A percentile compares a stretch with the other conserved stretches of the same genome.
These are phyloP conservation scores for Singerocomus inundabilis DNA, from an alignment of 1,284 basidiomycete genomes.

Conservation along the genomic window DNA sequence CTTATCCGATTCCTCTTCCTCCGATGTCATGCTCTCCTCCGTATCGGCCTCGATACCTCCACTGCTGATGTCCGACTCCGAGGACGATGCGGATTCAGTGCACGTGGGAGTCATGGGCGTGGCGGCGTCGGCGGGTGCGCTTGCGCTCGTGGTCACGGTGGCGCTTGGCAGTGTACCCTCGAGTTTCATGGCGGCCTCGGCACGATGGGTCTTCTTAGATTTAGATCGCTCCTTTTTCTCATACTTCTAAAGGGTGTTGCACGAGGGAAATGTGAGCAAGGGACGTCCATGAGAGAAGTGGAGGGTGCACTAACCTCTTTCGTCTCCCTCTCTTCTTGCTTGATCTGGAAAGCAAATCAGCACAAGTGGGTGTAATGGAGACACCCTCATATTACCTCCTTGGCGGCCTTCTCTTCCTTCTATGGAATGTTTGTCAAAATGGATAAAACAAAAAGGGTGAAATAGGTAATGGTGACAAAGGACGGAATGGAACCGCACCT, in stretches of 20 bases:
- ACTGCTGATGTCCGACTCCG: conserved; percentile 56
- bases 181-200: conserved; percentile 37
- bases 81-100: conserved; percentile 39
- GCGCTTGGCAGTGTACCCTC: conserved; percentile 25
- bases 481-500: conserved; percentile 36
- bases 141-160: conserved; percentile 21
- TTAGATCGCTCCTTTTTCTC: conserved; percentile 60
- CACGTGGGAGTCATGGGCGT: conserved; percentile 27
- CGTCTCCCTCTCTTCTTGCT: conserved; percentile 51
- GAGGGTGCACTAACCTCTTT: conserved; percentile 45
- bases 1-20: conserved; percentile 60
- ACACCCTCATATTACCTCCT: conserved; percentile 31
- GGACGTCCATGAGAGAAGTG: not conserved
- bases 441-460: conserved; percentile 1
- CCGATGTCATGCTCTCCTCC: conserved; percentile 71
- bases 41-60: conserved; percentile 65
- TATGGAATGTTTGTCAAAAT: conserved; percentile 32
- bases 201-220: conserved; percentile 49
- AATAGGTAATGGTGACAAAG: not conserved
- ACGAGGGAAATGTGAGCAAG: conserved; percentile 2
- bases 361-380: conserved; percentile 2
- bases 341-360: conserved; percentile 21
- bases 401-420: conserved; percentile 53
- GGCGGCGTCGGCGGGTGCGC: conserved; percentile 33
- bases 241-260: conserved; percentile 42